phyloP scores from a whole-genome alignment of 2,329 filamentous ascomycete genomes.

The Monosporascus sp. region DNA sequence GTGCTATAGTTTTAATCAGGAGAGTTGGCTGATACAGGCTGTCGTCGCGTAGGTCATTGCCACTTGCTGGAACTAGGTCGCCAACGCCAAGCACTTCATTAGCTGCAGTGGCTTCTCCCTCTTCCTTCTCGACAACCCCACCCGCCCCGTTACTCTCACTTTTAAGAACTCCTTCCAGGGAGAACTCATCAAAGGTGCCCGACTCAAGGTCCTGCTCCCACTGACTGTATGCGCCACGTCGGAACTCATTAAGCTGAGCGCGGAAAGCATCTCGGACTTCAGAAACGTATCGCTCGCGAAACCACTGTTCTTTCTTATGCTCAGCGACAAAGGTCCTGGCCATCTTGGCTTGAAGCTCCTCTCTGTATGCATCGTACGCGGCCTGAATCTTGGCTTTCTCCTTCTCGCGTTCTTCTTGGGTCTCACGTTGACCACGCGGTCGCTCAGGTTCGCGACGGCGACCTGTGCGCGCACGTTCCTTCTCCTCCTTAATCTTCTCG shows the following conservation, averaged over 20 bases:
- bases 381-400: conserved; percentile 73
- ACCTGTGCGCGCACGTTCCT: conserved; percentile 64
- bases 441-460: conserved; percentile 61
- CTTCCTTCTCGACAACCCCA: conserved; percentile 85
- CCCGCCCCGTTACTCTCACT: conserved; percentile 84
- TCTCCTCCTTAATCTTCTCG: conserved; percentile 76
- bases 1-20: conserved; percentile 96
- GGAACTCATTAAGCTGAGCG: conserved; percentile 70
- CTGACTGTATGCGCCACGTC: conserved; percentile 71
- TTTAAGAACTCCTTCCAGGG: conserved; percentile 89
- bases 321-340: conserved; percentile 83
- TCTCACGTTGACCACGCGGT: conserved; percentile 54
- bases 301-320: conserved; percentile 97
- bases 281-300: conserved; percentile 87
- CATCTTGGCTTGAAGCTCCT: conserved; percentile 69
- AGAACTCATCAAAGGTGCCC: conserved; percentile 89
- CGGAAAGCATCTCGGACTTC: conserved; percentile 74
- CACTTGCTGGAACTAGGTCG: conserved; percentile 77
- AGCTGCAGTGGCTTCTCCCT: conserved; percentile 85
- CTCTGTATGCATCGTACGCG: conserved; percentile 62
- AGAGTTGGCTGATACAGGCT: conserved; percentile 84
- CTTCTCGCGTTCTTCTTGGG: conserved; percentile 68
- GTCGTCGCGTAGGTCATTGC: conserved; percentile 84
- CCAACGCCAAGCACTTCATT: conserved; percentile 91
- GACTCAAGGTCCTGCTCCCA: conserved; percentile 86